Conservation (phyloP, 306 rosid species). For the Bauhinia variegata region DNA sequence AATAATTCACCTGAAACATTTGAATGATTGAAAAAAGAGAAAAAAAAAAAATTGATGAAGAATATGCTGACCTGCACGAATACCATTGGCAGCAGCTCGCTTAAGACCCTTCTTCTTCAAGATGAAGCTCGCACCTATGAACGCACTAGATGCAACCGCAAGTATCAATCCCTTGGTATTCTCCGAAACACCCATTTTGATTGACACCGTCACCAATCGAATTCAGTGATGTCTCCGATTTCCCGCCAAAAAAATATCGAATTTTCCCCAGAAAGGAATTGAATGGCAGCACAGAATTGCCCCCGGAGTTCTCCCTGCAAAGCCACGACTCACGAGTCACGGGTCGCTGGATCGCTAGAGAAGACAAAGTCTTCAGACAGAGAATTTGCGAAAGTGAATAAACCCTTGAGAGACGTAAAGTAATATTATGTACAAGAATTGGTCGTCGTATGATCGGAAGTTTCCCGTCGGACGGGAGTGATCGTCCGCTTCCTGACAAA, state of each 20-base stretch:
- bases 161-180: conserved; percentile 71
- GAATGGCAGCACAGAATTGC: not conserved
- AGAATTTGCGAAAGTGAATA: not conserved
- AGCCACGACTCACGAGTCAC: not conserved
- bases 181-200: conserved; percentile 62
- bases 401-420: not conserved
- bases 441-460: conserved; percentile 46
- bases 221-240: conserved; percentile 6
- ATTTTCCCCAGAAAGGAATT: conserved; percentile 7
- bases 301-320: not conserved
- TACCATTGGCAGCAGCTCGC: conserved; percentile 73
- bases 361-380: no score
- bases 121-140: conserved; percentile 88
- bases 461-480: conserved; percentile 23
- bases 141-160: conserved; percentile 80
- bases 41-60: not conserved
- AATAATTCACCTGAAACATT: not conserved
- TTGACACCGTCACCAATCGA: conserved; percentile 24
- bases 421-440: not conserved
- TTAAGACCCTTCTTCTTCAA: conserved; percentile 96
- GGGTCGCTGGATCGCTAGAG: not conserved
- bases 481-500: conserved; percentile 16
- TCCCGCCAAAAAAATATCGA: conserved; percentile 45
- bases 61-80: conserved; percentile 73
- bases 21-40: not conserved